Evolutionary conservation across 257 asterid species (phyloP).

Genomic region (Vinca minor): DNA sequence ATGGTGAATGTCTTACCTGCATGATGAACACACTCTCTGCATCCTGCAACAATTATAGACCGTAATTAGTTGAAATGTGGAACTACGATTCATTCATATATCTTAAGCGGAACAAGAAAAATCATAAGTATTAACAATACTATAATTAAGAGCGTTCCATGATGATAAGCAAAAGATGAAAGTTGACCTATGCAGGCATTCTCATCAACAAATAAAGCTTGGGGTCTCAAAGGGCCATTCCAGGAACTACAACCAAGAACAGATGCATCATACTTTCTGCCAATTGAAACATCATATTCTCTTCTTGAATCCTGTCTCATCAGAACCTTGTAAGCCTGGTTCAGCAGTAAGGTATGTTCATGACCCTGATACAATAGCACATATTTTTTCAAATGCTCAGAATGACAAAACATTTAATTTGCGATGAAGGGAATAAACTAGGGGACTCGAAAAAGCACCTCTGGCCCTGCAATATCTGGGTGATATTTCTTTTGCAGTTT

Average conservation of each 20-base stretch:
- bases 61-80: neutral
- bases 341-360: constrained; percentile 37
- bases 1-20: constrained; percentile 47
- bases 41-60: constrained; percentile 28
- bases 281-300: constrained; percentile 37
- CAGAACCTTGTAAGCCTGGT: constrained; percentile 43
- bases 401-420: neutral
- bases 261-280: constrained; percentile 12
- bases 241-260: constrained; percentile 30
- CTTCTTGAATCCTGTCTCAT: constrained; percentile 33
- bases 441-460: constrained; percentile 30
- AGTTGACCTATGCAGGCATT: constrained; percentile 44
- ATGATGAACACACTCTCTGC: constrained; percentile 51
- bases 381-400: neutral
- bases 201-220: constrained; percentile 53
- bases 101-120: too few species aligned
- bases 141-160: neutral
- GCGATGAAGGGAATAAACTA: too few species aligned
- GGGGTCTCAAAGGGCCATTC: constrained; percentile 44
- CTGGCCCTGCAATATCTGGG: constrained; percentile 56
- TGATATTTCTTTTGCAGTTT: constrained; percentile 51
- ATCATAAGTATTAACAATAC: too few species aligned
- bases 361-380: constrained; percentile 66
- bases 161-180: neutral
- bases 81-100: too few species aligned